Evolutionary conservation across 176 grass and related monocot genomes (phyloP), one percentile per base, ranked within the genome.

Genomic region (Carex parvula): DNA sequence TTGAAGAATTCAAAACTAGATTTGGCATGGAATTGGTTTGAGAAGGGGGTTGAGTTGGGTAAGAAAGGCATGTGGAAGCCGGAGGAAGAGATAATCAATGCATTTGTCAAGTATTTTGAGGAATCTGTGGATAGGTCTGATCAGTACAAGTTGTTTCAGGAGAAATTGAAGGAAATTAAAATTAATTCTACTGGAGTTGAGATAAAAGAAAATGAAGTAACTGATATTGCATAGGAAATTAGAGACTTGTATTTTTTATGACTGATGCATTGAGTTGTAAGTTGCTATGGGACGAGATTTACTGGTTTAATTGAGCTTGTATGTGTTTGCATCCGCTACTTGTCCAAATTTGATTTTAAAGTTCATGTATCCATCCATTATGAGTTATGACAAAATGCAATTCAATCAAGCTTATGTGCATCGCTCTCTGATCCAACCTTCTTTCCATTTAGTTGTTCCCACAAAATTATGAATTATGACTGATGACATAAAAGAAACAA

Each of bases 31-130:
- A 82, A 68, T n/a, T 97, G 89, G 94, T 85, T 92, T 0, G 88
- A 94, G 67, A 91, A 70, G 55, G 85, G 82, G 48, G 57, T 41
- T 46, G 60, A 87, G 78, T 88, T 90, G 54, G 46, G 86, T 64
- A 90, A 83, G 84, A 86, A 92, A 82, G 52, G 33, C 66, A 18
- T 57, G 57, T 79, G 62, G 82, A 94, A 86, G 54, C 83, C 91
- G 18, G 76, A 85, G 70, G 79, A 89, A 84, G 88, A 92, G 42
- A 94, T 71, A 77, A 73, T 90, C 20, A 52, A 84, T 42, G 79
- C 41, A 44, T 90, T 92, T 81, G 85, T 87, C 22, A 85, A 89
- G 79, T 85, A 65, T 78, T 92, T 97, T 0, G 88, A 97, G 82
- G 94, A 94, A 79, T 80, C 87, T 54, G 91, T 89, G 62, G 90